Percentiles rank a stretch among this genome's conserved stretches.
phyloP scores from a whole-genome alignment of 257 asterid species.

The Scutellaria galericulata region DNA sequence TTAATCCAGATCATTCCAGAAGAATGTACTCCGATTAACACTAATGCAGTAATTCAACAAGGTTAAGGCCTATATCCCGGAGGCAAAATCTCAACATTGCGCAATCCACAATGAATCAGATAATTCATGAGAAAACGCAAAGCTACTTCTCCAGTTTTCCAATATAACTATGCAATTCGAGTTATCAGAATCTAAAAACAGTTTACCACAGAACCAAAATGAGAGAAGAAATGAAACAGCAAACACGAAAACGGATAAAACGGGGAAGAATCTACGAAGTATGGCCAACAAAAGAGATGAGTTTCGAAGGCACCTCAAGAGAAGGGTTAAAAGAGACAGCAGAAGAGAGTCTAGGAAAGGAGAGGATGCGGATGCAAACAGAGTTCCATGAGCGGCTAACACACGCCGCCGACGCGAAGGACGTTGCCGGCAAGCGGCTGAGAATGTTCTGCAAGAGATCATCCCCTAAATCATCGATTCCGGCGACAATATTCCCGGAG shows the following conservation, averaged over 20 bases:
- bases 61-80: slow-evolving; percentile 3
- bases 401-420: slow-evolving; percentile 79
- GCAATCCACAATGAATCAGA: not conserved
- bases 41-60: not conserved
- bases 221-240: not conserved
- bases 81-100: not conserved
- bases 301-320: slow-evolving; percentile 48
- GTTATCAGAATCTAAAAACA: not conserved
- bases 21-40: not conserved
- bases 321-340: slow-evolving; percentile 65
- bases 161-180: slow-evolving; percentile 17
- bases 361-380: slow-evolving; percentile 60
- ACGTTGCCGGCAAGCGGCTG: slow-evolving; percentile 65
- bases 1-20: slow-evolving; percentile 4
- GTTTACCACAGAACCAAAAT: not conserved
- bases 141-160: not conserved
- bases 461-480: slow-evolving; percentile 57
- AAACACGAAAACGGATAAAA: slow-evolving; percentile 14
- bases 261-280: not conserved
- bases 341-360: slow-evolving; percentile 67
- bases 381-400: slow-evolving; percentile 80
- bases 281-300: not conserved
- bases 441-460: slow-evolving; percentile 66
- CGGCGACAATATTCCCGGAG: not conserved
- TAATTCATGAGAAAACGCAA: slow-evolving; percentile 16